These are phyloP conservation scores for Mycotypha africana DNA, from an alignment of 371 early-diverging fungal species.

Conservation along the genomic window DNA sequence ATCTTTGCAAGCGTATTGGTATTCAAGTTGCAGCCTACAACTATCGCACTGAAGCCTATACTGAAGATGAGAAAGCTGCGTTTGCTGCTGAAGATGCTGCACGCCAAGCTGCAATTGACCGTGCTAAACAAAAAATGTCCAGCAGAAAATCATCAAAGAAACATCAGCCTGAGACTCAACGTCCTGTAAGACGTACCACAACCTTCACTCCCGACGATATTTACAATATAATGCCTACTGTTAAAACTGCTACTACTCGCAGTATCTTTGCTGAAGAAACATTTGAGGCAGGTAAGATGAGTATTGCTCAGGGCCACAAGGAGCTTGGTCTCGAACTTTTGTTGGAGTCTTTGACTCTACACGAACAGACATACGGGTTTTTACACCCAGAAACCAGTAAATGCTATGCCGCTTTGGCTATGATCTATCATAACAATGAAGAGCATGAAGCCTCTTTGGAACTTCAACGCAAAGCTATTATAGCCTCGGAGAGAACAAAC, in stretches of 20 bases:
- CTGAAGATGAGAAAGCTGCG: constrained; percentile 38
- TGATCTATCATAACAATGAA: constrained; percentile 77
- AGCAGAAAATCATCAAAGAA: constrained; percentile 33
- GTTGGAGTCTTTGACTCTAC: constrained; percentile 77
- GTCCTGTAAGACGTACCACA: constrained; percentile 23
- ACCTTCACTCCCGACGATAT: constrained; percentile 75
- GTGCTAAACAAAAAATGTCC: constrained; percentile 27
- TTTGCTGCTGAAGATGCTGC: constrained; percentile 35
- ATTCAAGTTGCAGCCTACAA: constrained; percentile 75
- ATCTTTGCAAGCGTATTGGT: constrained; percentile 79
- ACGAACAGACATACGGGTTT: constrained; percentile 90
- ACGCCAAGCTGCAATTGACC: constrained; percentile 18
- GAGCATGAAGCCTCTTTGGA: constrained; percentile 72
- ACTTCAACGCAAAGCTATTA: constrained; percentile 82
- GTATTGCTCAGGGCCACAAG: constrained; percentile 75
- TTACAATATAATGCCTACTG: constrained; percentile 73
- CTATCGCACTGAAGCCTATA: constrained; percentile 57
- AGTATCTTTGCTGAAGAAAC: constrained; percentile 85
- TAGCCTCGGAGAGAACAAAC: constrained; percentile 77
- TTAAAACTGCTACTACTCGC: constrained; percentile 69
- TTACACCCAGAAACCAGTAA: constrained; percentile 86
- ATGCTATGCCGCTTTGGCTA: constrained; percentile 82
- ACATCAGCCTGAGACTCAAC: constrained; percentile 1
- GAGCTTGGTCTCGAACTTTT: constrained; percentile 78
- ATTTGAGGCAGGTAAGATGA: constrained; percentile 82